Conservation (phyloP, 2,329 filamentous ascomycete species). For the Emmonsia crescens region DNA sequence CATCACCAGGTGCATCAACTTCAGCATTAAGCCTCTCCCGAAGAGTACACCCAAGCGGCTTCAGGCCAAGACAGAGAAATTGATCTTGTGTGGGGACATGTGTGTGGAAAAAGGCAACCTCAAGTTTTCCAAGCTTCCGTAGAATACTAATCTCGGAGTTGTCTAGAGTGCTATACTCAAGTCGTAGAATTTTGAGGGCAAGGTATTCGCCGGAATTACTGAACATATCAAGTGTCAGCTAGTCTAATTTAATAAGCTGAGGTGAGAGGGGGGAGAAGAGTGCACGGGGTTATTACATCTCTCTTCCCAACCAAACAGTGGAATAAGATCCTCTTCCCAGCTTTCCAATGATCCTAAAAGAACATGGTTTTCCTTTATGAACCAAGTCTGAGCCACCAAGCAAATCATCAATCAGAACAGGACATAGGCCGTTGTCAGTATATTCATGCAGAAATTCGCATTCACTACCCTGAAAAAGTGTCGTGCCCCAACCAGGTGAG, state of each 20-base stretch:
- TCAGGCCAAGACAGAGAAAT: constrained; percentile 10
- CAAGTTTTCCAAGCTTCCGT: constrained; percentile 8
- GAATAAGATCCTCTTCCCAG: constrained; percentile 10
- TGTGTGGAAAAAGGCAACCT: constrained; percentile 9
- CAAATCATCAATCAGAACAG: constrained; percentile 10
- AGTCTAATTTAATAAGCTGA: not conserved
- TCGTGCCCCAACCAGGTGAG: not conserved
- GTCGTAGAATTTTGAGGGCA: constrained; percentile 6
- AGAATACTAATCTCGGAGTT: constrained; percentile 10
- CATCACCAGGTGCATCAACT: not conserved
- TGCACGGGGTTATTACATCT: constrained; percentile 3
- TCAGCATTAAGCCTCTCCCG: not conserved
- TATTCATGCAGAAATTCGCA: constrained; percentile 2
- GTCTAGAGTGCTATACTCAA: constrained; percentile 6
- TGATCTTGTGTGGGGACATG: constrained; percentile 2
- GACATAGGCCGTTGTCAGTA: constrained; percentile 6
- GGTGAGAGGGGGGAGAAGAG: not conserved
- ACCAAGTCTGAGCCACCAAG: constrained; percentile 7
- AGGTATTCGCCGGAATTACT: constrained; percentile 2
- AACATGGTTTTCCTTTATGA: constrained; percentile 2
- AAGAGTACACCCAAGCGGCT: constrained; percentile 7
- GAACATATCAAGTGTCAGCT: not conserved
- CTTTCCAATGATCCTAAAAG: constrained; percentile 11
- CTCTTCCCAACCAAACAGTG: constrained; percentile 11
- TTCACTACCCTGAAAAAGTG: not conserved